Evolutionary conservation across 75 land plant species (phyloP).

Genomic region (Chamaecyparis obtusa): DNA sequence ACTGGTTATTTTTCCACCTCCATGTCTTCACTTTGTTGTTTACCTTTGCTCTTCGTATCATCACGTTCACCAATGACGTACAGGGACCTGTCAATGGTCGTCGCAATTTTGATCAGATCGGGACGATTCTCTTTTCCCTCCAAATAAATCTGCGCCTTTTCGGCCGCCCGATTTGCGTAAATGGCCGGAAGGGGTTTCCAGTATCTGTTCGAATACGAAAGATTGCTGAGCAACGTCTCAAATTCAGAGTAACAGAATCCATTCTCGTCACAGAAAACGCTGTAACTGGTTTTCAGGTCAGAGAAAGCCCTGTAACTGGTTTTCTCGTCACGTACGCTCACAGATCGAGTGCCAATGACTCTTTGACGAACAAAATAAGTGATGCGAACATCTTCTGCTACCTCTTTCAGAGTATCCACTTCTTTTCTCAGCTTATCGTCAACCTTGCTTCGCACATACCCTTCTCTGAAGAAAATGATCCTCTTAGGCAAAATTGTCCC

Average conservation of each 20-base stretch:
- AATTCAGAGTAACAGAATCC: constrained; percentile 33
- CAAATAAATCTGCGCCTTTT: constrained; percentile 37
- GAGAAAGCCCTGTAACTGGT: too few species aligned
- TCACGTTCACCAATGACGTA: not conserved
- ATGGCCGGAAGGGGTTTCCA: constrained; percentile 50
- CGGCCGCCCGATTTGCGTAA: constrained; percentile 59
- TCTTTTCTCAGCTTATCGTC: constrained; percentile 43
- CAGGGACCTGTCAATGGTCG: not conserved
- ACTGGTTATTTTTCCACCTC: too few species aligned
- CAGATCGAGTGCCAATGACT: too few species aligned
- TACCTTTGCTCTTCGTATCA: too few species aligned
- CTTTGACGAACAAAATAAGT: constrained; percentile 43
- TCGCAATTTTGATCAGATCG: not conserved
- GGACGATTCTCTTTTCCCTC: constrained; percentile 1
- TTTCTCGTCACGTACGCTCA: constrained; percentile 4
- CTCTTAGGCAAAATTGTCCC: constrained; percentile 9
- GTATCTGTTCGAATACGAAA: constrained; percentile 53
- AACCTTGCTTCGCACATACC: constrained; percentile 36
- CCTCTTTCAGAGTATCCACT: constrained; percentile 16
- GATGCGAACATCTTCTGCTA: constrained; percentile 20
- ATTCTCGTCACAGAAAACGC: constrained; percentile 45
- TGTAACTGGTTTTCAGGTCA: constrained; percentile 29
- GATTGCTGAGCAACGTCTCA: constrained; percentile 33
- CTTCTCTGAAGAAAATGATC: constrained; percentile 51
- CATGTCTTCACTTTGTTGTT: too few species aligned